Evolutionary conservation across 306 rosid genomes (phyloP).

Genomic region (Cyamopsis tetragonoloba): DNA sequence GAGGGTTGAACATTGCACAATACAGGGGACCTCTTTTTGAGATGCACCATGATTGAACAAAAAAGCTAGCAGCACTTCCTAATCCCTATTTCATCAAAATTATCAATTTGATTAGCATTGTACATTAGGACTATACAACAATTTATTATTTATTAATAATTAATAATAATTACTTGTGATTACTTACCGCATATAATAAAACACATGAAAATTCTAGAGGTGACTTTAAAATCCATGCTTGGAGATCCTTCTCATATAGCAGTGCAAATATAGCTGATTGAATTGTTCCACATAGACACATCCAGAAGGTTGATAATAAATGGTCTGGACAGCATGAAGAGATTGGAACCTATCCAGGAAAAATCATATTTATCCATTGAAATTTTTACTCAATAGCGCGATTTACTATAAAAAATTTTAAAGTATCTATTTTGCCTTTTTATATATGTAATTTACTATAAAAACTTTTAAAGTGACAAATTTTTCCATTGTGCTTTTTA

Average conservation of each 20-base stretch:
- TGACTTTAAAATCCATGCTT: slow-evolving; percentile 49
- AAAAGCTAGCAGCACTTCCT: slow-evolving; percentile 49
- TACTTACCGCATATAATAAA: slow-evolving; percentile 73
- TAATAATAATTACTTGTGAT: not conserved
- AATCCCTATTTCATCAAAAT: slow-evolving; percentile 44
- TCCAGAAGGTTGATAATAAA: slow-evolving; percentile 51
- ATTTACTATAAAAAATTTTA: too few species aligned
- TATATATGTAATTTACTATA: too few species aligned
- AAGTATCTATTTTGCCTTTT: too few species aligned
- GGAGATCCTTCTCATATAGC: slow-evolving; percentile 32
- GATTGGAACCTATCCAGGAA: slow-evolving; percentile 77
- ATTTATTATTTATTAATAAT: not conserved
- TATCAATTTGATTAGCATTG: too few species aligned
- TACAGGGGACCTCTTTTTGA: slow-evolving; percentile 62
- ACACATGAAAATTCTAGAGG: slow-evolving; percentile 43
- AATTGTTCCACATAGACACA: slow-evolving; percentile 50
- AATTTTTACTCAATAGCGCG: too few species aligned
- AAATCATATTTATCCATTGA: too few species aligned
- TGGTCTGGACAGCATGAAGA: slow-evolving; percentile 58
- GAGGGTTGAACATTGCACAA: slow-evolving; percentile 65
- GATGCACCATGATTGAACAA: slow-evolving; percentile 63
- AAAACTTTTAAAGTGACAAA: too few species aligned
- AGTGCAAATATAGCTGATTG: slow-evolving; percentile 43
- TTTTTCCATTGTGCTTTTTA: too few species aligned
- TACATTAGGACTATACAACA: too few species aligned